phyloP scores from a whole-genome alignment of 441 rosid genomes.

The Adansonia madagascariensis region DNA sequence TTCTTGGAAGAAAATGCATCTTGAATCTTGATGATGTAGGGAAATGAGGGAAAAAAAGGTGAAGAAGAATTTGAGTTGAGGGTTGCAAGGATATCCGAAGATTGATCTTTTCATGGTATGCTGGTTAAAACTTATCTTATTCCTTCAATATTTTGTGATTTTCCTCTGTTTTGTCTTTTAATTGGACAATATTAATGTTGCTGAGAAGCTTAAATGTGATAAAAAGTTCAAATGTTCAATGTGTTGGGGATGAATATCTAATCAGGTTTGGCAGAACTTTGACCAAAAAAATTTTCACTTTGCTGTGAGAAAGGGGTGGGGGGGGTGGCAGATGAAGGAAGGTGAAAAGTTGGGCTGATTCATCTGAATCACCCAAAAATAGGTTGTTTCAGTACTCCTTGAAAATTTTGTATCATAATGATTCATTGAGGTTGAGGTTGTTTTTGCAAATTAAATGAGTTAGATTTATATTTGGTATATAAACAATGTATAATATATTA shows the following conservation, averaged over 20 bases:
- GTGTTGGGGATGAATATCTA: background rate
- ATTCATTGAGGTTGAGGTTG: background rate
- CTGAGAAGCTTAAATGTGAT: background rate
- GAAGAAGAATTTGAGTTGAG: slow-evolving; percentile 11
- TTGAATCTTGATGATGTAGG: slow-evolving; percentile 29
- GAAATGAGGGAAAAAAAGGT: slow-evolving; percentile 14
- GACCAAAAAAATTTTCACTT: background rate
- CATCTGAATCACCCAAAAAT: slow-evolving; percentile 20
- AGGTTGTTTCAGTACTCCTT: slow-evolving; percentile 18
- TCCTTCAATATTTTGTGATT: background rate
- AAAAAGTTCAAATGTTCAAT: background rate
- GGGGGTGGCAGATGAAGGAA: background rate
- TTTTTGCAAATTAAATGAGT: slow-evolving; percentile 15
- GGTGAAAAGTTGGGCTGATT: slow-evolving; percentile 26
- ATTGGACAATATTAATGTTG: background rate
- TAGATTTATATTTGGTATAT: no score
- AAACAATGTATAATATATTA: no score
- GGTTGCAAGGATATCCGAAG: background rate
- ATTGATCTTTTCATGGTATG: slow-evolving; percentile 35
- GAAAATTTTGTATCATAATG: slow-evolving; percentile 21
- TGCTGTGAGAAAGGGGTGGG: background rate
- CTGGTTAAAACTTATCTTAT: slow-evolving; percentile 11
- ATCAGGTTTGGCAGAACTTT: slow-evolving; percentile 1
- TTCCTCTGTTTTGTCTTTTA: background rate
- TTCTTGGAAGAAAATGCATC: slow-evolving; percentile 22